phyloP scores from a whole-genome alignment of 176 grass and related monocot genomes.

The Melocanna baccifera region DNA sequence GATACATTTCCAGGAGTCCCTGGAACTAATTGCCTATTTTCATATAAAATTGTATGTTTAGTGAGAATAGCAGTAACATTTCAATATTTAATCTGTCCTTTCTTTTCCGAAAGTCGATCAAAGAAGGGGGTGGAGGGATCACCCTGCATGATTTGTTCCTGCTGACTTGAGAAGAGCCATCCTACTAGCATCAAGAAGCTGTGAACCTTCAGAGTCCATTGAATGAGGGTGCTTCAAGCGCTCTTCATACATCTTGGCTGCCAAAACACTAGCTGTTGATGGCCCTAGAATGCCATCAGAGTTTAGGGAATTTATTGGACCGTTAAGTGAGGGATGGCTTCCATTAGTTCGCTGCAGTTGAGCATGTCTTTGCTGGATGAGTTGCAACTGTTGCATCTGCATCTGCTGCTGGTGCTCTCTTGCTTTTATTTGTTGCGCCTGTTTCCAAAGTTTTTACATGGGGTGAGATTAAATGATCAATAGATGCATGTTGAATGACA shows the following conservation, averaged over 20 bases:
- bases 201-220: conserved; percentile 79
- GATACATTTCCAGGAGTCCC: conserved; percentile 77
- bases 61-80: conserved; percentile 2
- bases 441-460: conserved; percentile 14
- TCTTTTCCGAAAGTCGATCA: conserved; percentile 4
- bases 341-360: conserved; percentile 78
- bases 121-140: neutral
- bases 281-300: conserved; percentile 76
- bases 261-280: conserved; percentile 86
- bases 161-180: conserved; percentile 96
- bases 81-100: neutral
- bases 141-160: conserved; percentile 81
- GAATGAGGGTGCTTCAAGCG: conserved; percentile 78
- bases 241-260: conserved; percentile 98
- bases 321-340: conserved; percentile 60
- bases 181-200: conserved; percentile 76
- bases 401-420: conserved; percentile 93
- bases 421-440: conserved; percentile 90
- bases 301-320: conserved; percentile 67
- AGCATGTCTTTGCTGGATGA: conserved; percentile 88
- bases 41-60: neutral
- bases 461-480: conserved; percentile 4
- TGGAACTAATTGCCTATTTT: conserved; percentile 71
- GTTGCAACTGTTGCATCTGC: conserved; percentile 91
- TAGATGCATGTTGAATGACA: conserved; percentile 1